These are phyloP conservation scores for Cyamopsis tetragonoloba DNA, from an alignment of 306 rosid species.

Conservation along the genomic window DNA sequence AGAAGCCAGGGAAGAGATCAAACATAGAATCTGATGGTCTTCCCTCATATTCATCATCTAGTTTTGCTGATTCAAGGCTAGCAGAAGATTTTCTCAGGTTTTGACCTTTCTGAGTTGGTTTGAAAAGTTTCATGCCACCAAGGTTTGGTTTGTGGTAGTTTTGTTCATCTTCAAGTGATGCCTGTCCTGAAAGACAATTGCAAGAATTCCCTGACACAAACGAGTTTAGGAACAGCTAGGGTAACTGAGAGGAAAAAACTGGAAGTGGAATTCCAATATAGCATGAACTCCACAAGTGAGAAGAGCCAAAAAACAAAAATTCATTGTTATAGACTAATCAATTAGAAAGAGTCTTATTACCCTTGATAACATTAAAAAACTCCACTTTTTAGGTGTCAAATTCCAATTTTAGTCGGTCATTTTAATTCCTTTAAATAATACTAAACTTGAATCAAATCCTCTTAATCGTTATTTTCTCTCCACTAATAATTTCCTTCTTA, in stretches of 20 bases:
- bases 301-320: not conserved
- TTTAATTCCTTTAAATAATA: no score
- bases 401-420: not conserved
- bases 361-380: not conserved
- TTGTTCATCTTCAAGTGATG: constrained; percentile 74
- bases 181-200: constrained; percentile 71
- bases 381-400: not conserved
- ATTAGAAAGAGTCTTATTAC: not conserved
- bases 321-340: not conserved
- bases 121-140: constrained; percentile 53
- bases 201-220: constrained; percentile 44
- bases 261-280: not conserved
- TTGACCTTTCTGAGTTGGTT: constrained; percentile 53
- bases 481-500: no score
- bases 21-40: constrained; percentile 47
- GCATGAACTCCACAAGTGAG: not conserved
- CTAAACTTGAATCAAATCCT: no score
- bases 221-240: constrained; percentile 9
- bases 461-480: no score
- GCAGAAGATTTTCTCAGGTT: constrained; percentile 65
- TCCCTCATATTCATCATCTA: constrained; percentile 46
- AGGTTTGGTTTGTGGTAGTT: constrained; percentile 50
- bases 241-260: not conserved
- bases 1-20: constrained; percentile 90
- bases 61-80: constrained; percentile 57